Evolutionary conservation across 2,329 filamentous ascomycete genomes (phyloP).

Genomic region (Alternaria gaisen): DNA sequence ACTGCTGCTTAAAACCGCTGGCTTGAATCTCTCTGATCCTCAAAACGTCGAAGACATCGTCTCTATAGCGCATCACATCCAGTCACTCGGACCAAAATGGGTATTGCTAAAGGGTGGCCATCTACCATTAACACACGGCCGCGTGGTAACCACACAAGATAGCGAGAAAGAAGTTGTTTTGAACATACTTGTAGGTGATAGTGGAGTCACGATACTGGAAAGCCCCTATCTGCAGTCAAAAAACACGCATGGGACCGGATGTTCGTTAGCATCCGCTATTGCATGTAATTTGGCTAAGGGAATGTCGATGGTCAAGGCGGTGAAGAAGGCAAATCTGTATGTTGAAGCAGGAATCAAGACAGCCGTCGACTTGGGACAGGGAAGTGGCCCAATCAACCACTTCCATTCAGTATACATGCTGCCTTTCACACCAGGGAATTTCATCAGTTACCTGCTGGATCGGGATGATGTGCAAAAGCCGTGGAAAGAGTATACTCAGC

Average conservation of each 20-base stretch:
- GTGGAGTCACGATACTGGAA: slow-evolving; percentile 69
- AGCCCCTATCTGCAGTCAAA: slow-evolving; percentile 75
- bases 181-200: slow-evolving; percentile 76
- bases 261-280: slow-evolving; percentile 87
- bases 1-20: slow-evolving; percentile 67
- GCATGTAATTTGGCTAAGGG: slow-evolving; percentile 75
- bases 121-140: slow-evolving; percentile 74
- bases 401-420: slow-evolving; percentile 75
- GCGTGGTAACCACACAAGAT: slow-evolving; percentile 65
- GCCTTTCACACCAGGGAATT: slow-evolving; percentile 77
- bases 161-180: slow-evolving; percentile 73
- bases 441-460: slow-evolving; percentile 82
- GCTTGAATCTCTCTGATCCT: slow-evolving; percentile 58
- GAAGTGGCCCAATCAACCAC: slow-evolving; percentile 78
- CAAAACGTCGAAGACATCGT: slow-evolving; percentile 72
- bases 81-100: slow-evolving; percentile 75
- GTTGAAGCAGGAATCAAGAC: slow-evolving; percentile 75
- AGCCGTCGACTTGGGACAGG: slow-evolving; percentile 69
- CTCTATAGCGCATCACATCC: slow-evolving; percentile 70
- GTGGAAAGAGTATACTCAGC: slow-evolving; percentile 81
- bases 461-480: slow-evolving; percentile 75
- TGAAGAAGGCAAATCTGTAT: slow-evolving; percentile 74
- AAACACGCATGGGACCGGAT: slow-evolving; percentile 95
- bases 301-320: slow-evolving; percentile 65
- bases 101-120: slow-evolving; percentile 93